Evolutionary conservation across 352 stramenopile species (phyloP), one percentile per base, ranked within the genome.

Genomic region (Phytophthora niederhauseri): DNA sequence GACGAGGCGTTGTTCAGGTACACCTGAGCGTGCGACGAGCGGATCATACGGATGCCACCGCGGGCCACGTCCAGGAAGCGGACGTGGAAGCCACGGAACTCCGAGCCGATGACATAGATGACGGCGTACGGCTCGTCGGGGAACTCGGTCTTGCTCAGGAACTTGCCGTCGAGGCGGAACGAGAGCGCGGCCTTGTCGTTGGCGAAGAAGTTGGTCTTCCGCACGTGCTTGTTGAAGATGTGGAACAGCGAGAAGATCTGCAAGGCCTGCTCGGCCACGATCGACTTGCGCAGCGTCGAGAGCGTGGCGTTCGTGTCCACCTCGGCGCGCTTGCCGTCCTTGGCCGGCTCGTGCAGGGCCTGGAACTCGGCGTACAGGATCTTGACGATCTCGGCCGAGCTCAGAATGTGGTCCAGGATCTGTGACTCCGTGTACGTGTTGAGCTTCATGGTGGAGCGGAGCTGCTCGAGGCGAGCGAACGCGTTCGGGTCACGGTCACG

Each of bases 51-150:
- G 64, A 99, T 90, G 22, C 97, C 97, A 63, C 97, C 97, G 36
- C 97, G 87, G 66, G 97, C 89, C 79, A 99, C 99, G 69, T 99
- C 95, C 30, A 97, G 83, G 83, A 99, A 99, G 53, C 97, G 95
- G 41, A 98, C 94, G 83, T 99, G 97, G 85, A 99, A 99, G 15
- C 94, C 98, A 68, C 98, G 96, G 89, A 99, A 99, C 55, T 97
- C 90, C 17, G 94, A 92, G 9, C 97, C 97, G 69, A 99, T 95
- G 6, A 96, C 91, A 72, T 93, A 98, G 76, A 99, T 95, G 43
- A 99, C 78, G 4, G 94, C 97, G 75, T 95, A 98, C 41, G 97
- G 98, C 50, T 89, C 77, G 65, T 98, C 91, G 5, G 85, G 85
- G 68, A 88, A 89, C 57, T 90, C 80, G 0, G 87, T 93, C 50